Evolutionary conservation across 2,329 filamentous ascomycete genomes (phyloP), one percentile per base, ranked within the genome.

Genomic region (Talaromyces sp.): DNA sequence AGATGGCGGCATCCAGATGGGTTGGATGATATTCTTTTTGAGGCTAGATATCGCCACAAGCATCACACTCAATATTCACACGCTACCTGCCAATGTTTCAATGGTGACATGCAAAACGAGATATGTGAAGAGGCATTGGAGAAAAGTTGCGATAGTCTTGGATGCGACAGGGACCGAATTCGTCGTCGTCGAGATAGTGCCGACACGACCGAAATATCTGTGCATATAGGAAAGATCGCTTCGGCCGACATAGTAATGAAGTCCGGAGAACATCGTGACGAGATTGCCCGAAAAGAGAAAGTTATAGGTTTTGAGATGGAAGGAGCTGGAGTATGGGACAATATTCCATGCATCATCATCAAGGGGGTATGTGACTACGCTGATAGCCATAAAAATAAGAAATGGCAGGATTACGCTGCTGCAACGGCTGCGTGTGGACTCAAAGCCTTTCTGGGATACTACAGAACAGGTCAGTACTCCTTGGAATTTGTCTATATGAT

Each of bases 331-430:
- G 37, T 70, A 6, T 71, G 69, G 69, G 70, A 72, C 61, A 67
- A 70, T 0, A 54, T 79, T 0, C 77, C 79, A 0, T 77, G 75
- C 1, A 64, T 81, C 1, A 68, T 80, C 0, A 73, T 81, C 50
- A 79, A 79, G n/a, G 77, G 76, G 0, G 76, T 80, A 0, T 80
- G 62, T 50, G 62, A 74, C 31, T 75, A 80, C 77, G 56, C 70
- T 73, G 8, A 78, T 79, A 64, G 73, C 69, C 1, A 78, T 54
- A 78, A 78, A 67, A 73, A 74, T 39, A 73, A 79, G 19, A 33
- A 37, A 3, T 79, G 76, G 77, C 74, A 78, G 27, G 37, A 45
- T 0, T 78, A 75, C 63, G 75, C 77, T 0, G 75, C 70, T 2
- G 71, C 66, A 10, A 71, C 66, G 7, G 76, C 69, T 11, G 75